Conservation (phyloP, 208 protist species). For the Tritrichomonas musculus region DNA sequence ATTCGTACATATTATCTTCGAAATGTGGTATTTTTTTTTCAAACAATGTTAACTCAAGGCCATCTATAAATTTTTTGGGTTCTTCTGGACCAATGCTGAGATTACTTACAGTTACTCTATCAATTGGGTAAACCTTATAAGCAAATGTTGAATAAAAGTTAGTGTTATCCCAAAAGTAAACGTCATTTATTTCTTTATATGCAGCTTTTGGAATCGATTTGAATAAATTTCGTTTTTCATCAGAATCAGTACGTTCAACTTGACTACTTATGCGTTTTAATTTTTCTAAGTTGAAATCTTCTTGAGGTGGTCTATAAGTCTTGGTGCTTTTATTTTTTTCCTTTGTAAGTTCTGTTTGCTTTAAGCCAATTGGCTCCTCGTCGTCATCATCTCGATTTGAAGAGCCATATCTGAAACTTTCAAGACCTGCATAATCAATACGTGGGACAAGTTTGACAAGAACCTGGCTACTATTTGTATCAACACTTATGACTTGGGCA, state of each 20-base stretch:
- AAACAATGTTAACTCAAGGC: not conserved
- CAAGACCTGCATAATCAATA: not conserved
- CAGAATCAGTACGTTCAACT: no score
- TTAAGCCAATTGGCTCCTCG: no score
- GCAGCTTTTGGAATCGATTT: not conserved
- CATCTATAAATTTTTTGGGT: not conserved
- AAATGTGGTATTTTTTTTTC: not conserved
- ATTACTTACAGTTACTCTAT: not conserved
- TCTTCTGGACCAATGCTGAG: not conserved
- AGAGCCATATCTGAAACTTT: no score
- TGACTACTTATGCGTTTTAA: no score
- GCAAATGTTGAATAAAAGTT: not conserved
- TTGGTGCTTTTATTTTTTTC: not conserved
- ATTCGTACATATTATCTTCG: not conserved
- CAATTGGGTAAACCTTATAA: not conserved
- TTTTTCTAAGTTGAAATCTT: not conserved
- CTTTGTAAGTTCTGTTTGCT: not conserved
- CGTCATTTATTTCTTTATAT: no score
- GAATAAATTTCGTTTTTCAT: not conserved
- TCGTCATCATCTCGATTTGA: not conserved
- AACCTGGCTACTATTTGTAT: not conserved
- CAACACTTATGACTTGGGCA: not conserved
- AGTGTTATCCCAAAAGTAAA: not conserved
- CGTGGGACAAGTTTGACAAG: not conserved
- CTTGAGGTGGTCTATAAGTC: not conserved